Conservation (phyloP, 2,329 filamentous ascomycete genomes). For the Botryosphaeria dothidea region DNA sequence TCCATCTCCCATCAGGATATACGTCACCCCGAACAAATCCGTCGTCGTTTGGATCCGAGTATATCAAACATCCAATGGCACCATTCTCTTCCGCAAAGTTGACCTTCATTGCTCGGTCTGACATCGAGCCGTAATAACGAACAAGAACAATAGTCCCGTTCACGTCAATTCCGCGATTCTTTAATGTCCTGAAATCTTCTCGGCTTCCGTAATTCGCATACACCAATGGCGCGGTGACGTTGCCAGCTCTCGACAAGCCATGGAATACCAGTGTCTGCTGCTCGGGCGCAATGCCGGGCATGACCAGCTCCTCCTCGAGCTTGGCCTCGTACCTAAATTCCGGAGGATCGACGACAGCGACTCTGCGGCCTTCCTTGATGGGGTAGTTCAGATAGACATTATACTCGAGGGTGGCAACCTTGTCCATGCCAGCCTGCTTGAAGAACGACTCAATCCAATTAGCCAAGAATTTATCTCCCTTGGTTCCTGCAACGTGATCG, state of each 20-base stretch:
- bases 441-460: constrained; percentile 83
- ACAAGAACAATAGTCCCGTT: constrained; percentile 83
- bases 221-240: constrained; percentile 81
- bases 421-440: constrained; percentile 69
- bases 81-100: constrained; percentile 87
- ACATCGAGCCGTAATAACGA: constrained; percentile 73
- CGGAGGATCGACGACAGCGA: constrained; percentile 75
- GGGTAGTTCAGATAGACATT: constrained; percentile 93
- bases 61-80: constrained; percentile 84
- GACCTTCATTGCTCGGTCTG: constrained; percentile 76
- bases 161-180: constrained; percentile 70
- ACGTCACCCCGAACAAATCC: constrained; percentile 72
- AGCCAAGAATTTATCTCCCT: constrained; percentile 85
- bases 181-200: constrained; percentile 75
- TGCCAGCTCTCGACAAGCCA: constrained; percentile 82
- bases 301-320: constrained; percentile 73
- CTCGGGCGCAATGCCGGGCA: constrained; percentile 47
- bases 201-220: constrained; percentile 91
- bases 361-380: constrained; percentile 69
- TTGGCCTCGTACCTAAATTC: constrained; percentile 74
- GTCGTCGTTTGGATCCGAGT: constrained; percentile 85
- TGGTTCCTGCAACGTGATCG: constrained; percentile 90
- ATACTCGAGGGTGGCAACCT: constrained; percentile 70
- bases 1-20: constrained; percentile 75
- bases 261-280: constrained; percentile 80